Evolutionary conservation across 768 basidiomycete species (phyloP), one percentile per base, ranked within the genome.

Genomic region (Tulasnella sp.): DNA sequence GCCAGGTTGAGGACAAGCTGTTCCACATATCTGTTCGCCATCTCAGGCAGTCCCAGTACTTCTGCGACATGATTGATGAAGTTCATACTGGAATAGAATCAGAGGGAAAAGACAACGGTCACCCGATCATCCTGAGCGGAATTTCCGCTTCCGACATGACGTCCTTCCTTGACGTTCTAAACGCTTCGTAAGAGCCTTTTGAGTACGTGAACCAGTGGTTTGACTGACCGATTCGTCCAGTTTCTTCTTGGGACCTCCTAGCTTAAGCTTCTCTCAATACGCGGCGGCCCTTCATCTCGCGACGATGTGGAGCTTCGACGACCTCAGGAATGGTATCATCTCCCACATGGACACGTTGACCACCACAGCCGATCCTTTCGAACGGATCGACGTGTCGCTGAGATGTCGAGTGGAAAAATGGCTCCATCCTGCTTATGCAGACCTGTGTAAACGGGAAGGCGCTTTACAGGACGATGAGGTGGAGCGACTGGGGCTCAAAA

Each of bases 271-370:
- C 39, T 12, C n/a, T 14, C 39, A 44, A n/a, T 72, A 62, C 62
- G 5, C 36, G 5, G 62, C 71, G 14, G 64, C 64, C 3, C 62
- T 72, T 1, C 62, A 72, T 37, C 71, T 72, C 9, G 71, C 71
- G 34, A 72, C 71, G 19, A 72, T 72, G 71, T 72, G 71, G 71
- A 22, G 22, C 29, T 72, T 64, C 29, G 64, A 72, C 17, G 62
- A 32, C 17, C 14, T 63, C 36, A 34, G 71, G 39, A 29, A 63
- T 11, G 37, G 39, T 9, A 62, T 62, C 40, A 42, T 72, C 36
- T 22, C 17, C 5, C 19, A 65, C 0, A 66, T 72, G 37, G 71
- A 72, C 26, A 29, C 22, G 5, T 8, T 2, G 3, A 39, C 37
- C n/a, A 16, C 36, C 11, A 12, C 5, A 34, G 32, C 26, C 16